phyloP scores from a whole-genome alignment of 257 asterid species.

The Nemophila menziesii region DNA sequence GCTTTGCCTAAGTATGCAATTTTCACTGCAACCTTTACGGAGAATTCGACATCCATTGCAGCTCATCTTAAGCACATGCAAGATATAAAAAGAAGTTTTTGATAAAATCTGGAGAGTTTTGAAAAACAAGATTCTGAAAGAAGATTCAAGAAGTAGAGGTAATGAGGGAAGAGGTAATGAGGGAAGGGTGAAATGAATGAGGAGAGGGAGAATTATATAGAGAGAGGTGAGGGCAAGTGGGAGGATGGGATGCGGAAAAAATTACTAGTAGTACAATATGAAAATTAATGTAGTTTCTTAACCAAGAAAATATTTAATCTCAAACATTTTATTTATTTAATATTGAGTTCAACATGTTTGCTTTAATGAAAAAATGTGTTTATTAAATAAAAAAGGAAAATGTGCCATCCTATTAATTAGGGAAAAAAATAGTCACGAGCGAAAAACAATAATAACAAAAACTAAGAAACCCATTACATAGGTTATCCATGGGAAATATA shows the following conservation, averaged over 20 bases:
- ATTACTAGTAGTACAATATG: too few species aligned
- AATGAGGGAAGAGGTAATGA: background rate
- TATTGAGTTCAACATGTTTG: too few species aligned
- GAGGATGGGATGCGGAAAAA: conserved; percentile 19
- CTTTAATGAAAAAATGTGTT: too few species aligned
- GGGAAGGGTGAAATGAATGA: conserved; percentile 6
- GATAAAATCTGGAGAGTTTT: background rate
- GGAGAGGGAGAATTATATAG: conserved; percentile 17
- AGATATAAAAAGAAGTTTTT: background rate
- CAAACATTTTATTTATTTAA: too few species aligned
- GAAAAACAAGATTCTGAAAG: background rate
- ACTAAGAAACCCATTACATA: too few species aligned
- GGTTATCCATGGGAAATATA: too few species aligned
- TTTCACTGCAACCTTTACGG: conserved; percentile 74
- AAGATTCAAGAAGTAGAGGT: background rate
- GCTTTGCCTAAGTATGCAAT: conserved; percentile 58
- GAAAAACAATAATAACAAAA: too few species aligned
- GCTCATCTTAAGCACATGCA: conserved; percentile 37
- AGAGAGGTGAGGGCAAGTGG: conserved; percentile 4
- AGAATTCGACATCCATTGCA: conserved; percentile 82
- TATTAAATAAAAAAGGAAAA: too few species aligned
- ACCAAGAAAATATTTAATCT: too few species aligned
- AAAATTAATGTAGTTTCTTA: too few species aligned
- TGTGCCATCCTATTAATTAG: too few species aligned
- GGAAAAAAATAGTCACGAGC: too few species aligned